phyloP scores from a whole-genome alignment of 2,329 filamentous ascomycete genomes.

The Microdochium paspali region DNA sequence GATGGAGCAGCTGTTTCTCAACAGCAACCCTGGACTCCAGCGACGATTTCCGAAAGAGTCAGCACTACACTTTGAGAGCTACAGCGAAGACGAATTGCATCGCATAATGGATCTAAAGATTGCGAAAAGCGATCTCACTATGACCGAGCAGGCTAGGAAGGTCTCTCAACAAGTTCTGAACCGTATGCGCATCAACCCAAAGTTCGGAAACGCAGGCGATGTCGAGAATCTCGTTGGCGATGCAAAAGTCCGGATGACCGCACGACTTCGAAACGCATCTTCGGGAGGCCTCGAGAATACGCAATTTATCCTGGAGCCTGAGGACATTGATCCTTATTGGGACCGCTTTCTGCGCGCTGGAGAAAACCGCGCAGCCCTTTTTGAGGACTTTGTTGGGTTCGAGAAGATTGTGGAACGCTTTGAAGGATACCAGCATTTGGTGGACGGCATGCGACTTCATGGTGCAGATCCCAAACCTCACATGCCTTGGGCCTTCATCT shows the following conservation, averaged over 20 bases:
- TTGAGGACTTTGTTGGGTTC: conserved; percentile 36
- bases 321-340: conserved; percentile 45
- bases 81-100: conserved; percentile 45
- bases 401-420: conserved; percentile 36
- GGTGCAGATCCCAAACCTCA: conserved; percentile 38
- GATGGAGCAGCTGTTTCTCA: conserved; percentile 66
- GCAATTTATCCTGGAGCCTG: conserved; percentile 12
- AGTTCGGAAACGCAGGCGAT: conserved; percentile 67
- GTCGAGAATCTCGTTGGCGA: conserved; percentile 58
- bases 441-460: conserved; percentile 30
- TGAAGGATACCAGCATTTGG: conserved; percentile 37
- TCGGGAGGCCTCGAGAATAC: conserved; percentile 7
- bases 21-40: conserved; percentile 60
- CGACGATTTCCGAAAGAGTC: conserved; percentile 55
- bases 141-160: conserved; percentile 38
- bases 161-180: conserved; percentile 51
- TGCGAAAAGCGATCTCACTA: conserved; percentile 40
- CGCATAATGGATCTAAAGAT: conserved; percentile 56
- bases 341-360: conserved; percentile 29
- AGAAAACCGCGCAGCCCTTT: conserved; percentile 31
- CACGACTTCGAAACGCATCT: conserved; percentile 20
- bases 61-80: conserved; percentile 63
- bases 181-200: conserved; percentile 49
- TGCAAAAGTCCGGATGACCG: conserved; percentile 43
- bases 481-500: conserved; percentile 48